Evolutionary conservation across 129 eudicot species (phyloP), one percentile per base, ranked within the genome.

Genomic region (Artemisia annua): DNA sequence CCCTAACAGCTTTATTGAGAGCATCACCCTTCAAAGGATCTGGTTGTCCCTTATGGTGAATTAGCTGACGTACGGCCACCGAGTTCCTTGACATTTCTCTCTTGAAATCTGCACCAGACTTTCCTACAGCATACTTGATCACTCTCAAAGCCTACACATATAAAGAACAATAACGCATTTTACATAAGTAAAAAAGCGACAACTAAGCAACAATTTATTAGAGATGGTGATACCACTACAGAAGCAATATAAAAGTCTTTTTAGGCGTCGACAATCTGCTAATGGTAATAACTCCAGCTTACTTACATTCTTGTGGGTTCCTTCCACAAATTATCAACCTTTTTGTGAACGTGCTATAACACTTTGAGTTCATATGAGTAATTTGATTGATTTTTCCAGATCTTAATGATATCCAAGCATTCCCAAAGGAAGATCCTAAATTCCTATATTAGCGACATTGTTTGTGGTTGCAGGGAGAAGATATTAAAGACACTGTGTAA

Each of bases 51-150:
- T 79, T 92, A 77, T 92, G 85, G 75, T 92, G 96, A 71, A 89
- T 84, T 73, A 92, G 80, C 76, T 92, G 92, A 48, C 96, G 89
- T 14, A 89, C 80, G 32, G 96, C 90, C 67, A 85, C 92, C n/a
- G 98, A 92, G 76, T 89, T 84, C 80, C 98, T 89, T 74, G 89
- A 96, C 89, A 92, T 87, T 80, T 92, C 98, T 78, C 95, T 89
- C 85, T 91, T 88, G 60, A 94, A 94, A 82, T 94, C 98, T 44
- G 85, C 85, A 70, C 98, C 96, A 15, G 97, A 87, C 83, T 94
- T 94, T 22, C 93, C 96, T 66, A 94, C 97, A n/a, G 91, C 87
- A 86, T 90, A 94, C 82, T 94, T 94, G 69, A 94, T 94, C 73
- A 90, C 79, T 69, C 98, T 87, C 67, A 94, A 73, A 66, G 97